A percentile compares a stretch with the other conserved stretches of the same genome.
phyloP scores from a whole-genome alignment of 2,329 filamentous ascomycete genomes.

The Elsinoe fawcettii region DNA sequence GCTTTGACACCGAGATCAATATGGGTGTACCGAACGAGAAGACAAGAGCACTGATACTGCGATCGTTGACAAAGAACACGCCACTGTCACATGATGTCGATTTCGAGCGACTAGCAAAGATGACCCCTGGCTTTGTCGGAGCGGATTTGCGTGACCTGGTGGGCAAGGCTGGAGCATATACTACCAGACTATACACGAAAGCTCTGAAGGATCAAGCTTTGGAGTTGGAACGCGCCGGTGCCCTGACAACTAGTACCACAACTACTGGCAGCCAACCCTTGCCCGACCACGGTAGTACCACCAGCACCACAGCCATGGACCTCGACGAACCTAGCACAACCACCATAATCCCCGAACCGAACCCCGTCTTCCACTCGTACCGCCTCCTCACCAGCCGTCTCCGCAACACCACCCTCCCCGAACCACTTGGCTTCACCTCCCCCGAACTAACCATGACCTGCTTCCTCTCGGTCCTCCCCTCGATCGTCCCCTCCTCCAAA shows the following conservation, averaged over 20 bases:
- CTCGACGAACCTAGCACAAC: constrained; percentile 35
- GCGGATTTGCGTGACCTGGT: constrained; percentile 73
- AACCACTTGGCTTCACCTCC: constrained; percentile 47
- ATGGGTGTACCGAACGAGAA: constrained; percentile 77
- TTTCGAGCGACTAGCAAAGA: constrained; percentile 64
- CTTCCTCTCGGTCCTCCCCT: constrained; percentile 66
- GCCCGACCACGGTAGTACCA: constrained; percentile 17
- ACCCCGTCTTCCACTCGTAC: constrained; percentile 30
- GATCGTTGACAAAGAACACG: constrained; percentile 60
- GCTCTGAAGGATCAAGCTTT: constrained; percentile 38
- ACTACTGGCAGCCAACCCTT: neutral
- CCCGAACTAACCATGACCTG: constrained; percentile 57
- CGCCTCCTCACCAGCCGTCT: constrained; percentile 44
- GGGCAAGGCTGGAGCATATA: constrained; percentile 55
- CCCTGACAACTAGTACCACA: neutral
- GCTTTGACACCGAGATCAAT: constrained; percentile 78
- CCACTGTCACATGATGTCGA: constrained; percentile 62
- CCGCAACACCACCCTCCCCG: constrained; percentile 39
- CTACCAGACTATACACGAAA: constrained; percentile 53
- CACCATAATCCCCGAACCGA: constrained; percentile 21
- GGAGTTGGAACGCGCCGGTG: constrained; percentile 21
- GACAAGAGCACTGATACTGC: constrained; percentile 70
- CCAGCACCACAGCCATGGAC: constrained; percentile 41
- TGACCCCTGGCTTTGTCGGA: constrained; percentile 87
- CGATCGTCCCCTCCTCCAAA: constrained; percentile 72